These are phyloP conservation scores for Jatropha multifida DNA, from an alignment of 441 rosid species.

Conservation along the genomic window DNA sequence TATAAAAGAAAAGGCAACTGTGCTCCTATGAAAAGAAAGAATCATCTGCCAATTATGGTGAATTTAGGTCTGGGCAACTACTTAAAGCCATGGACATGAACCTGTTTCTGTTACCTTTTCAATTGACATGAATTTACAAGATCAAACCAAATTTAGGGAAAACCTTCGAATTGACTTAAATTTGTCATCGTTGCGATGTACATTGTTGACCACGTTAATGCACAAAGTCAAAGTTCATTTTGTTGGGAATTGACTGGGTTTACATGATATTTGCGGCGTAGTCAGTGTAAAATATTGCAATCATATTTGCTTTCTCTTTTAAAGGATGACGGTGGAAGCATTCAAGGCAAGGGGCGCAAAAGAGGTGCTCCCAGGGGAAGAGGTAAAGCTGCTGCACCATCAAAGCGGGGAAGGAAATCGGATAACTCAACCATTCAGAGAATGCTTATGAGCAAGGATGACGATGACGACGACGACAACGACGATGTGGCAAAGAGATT, in stretches of 20 bases:
- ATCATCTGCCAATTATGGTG: not conserved
- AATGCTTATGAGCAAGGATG: slow-evolving; percentile 60
- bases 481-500: slow-evolving; percentile 57
- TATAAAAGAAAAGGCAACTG: not conserved
- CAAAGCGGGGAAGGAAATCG: slow-evolving; percentile 77
- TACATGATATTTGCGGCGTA: slow-evolving; percentile 6
- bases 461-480: slow-evolving; percentile 63
- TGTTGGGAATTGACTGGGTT: not conserved
- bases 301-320: slow-evolving; percentile 19
- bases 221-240: not conserved
- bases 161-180: not conserved
- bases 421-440: slow-evolving; percentile 64
- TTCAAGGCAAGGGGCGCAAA: slow-evolving; percentile 59
- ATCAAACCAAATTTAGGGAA: not conserved
- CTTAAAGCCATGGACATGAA: not conserved
- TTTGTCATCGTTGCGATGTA: not conserved
- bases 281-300: slow-evolving; percentile 8
- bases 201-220: not conserved
- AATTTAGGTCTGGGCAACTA: not conserved
- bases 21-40: not conserved
- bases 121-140: not conserved
- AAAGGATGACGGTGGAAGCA: slow-evolving; percentile 50
- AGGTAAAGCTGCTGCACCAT: slow-evolving; percentile 60
- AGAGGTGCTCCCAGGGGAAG: slow-evolving; percentile 75
- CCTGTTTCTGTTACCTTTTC: not conserved